These are phyloP conservation scores for Centrapalus pauciflorus DNA, from an alignment of 129 eudicot genomes.

Conservation along the genomic window DNA sequence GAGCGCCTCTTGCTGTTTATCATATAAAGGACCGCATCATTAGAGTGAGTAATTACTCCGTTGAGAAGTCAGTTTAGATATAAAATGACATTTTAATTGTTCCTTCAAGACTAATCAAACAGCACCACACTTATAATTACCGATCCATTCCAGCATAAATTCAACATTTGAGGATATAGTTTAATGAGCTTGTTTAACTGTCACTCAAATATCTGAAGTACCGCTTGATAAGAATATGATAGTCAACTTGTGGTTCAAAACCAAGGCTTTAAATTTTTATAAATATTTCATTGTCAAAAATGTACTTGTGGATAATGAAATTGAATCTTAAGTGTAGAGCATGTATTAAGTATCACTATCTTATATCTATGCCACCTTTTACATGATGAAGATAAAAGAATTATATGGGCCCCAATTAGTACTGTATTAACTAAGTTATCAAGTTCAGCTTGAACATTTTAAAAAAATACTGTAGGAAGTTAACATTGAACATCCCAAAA, in stretches of 20 bases:
- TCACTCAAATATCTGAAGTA: neutral
- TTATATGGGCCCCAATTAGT: neutral
- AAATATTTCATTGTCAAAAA: too few relatives aligned
- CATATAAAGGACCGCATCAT: neutral
- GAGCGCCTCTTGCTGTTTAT: conserved; percentile 83
- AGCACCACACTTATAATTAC: too few relatives aligned
- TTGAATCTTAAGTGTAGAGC: too few relatives aligned
- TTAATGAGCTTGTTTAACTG: neutral
- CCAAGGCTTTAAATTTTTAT: too few relatives aligned
- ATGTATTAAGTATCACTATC: too few relatives aligned
- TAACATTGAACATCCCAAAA: neutral
- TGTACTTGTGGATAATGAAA: too few relatives aligned
- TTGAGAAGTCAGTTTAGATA: too few relatives aligned
- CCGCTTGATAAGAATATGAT: too few relatives aligned
- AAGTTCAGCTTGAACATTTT: neutral
- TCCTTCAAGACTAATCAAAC: too few relatives aligned
- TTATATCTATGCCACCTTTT: neutral
- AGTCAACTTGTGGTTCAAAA: too few relatives aligned
- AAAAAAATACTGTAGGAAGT: neutral
- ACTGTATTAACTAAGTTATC: too few relatives aligned
- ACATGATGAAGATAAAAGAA: neutral
- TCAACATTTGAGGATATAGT: neutral
- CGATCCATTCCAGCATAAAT: neutral
- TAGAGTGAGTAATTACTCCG: neutral
- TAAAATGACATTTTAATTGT: too few relatives aligned